These are phyloP conservation scores for Salvia miltiorrhiza DNA, from an alignment of 257 asterid species.

Conservation along the genomic window DNA sequence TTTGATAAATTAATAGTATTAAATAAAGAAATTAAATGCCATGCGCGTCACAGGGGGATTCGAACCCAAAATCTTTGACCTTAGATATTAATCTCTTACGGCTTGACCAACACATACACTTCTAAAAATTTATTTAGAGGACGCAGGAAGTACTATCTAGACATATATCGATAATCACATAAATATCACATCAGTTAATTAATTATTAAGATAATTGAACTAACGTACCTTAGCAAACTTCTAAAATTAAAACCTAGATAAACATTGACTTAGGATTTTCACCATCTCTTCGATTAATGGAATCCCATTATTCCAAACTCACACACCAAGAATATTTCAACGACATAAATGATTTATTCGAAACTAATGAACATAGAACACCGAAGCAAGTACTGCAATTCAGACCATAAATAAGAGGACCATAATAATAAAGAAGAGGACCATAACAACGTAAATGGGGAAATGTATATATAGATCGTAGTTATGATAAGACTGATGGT, in stretches of 20 bases:
- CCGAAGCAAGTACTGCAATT: conserved; percentile 4
- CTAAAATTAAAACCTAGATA: background rate
- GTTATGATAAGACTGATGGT: background rate
- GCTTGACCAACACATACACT: too few relatives aligned
- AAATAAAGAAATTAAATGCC: too few relatives aligned
- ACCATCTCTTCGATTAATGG: background rate
- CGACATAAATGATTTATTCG: background rate
- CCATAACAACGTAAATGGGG: background rate
- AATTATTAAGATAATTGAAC: background rate
- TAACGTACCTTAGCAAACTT: background rate
- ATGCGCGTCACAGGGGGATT: too few relatives aligned
- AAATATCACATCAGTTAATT: background rate
- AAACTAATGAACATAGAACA: background rate
- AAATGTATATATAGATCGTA: background rate
- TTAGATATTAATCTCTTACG: too few relatives aligned
- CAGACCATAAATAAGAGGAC: conserved; percentile 6
- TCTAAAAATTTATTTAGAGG: too few relatives aligned
- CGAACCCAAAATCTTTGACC: too few relatives aligned
- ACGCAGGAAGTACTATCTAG: too few relatives aligned
- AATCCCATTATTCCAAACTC: too few relatives aligned
- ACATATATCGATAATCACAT: background rate
- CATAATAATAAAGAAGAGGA: background rate
- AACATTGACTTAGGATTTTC: background rate
- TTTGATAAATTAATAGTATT: too few relatives aligned
- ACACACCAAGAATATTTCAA: background rate